Evolutionary conservation across 2,329 filamentous ascomycete species (phyloP), one percentile per base, ranked within the genome.

Genomic region (Talaromyces islandicus): DNA sequence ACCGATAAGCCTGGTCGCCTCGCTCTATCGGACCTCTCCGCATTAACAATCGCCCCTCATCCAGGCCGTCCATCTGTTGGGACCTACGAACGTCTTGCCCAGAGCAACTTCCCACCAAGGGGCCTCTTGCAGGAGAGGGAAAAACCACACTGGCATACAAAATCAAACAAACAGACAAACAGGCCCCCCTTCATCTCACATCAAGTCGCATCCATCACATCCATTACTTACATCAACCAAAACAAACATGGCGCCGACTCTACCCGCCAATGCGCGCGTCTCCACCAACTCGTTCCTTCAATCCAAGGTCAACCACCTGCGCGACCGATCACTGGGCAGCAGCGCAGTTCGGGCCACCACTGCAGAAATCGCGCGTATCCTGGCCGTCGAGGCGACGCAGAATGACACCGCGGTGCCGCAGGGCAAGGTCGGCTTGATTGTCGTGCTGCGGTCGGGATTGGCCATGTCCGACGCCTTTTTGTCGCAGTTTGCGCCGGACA

Each of bases 401-500:
- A 57, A 60, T 53, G 55, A 56, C 27, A 29, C 11, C 11, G 48
- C 48, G 7, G 17, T 52, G 24, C 24, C 48, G 21, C 59, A 51
- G 2, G 62, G 61, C 46, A 64, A 63, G 38, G 56, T 65, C 21
- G 64, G 57, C 6, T 53, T 65, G 48, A 63, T 65, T 21, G 68
- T 73, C 48, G 66, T 75, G 35, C 64, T 75, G 30, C 74, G 75
- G 12, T 76, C 74, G 4, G 74, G 75, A 1, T 61, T 77, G 5
- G 66, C 70, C 30, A 77, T 77, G 75, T 68, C 67, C 25, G 74
- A 77, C 41, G 61, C 71, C 2, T 75, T 76, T 59, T 52, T 74
- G 27, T 68, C 60, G 54, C 64, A 58, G 48, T 62, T 67, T 58
- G 65, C 63, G 43, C 67, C 58, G 29, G 67, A 70, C 21, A 65